A percentile compares a stretch with the other conserved stretches of the same genome.
Evolutionary conservation across 208 protist species (phyloP).

Genomic region (Trypanosoma rangeli): DNA sequence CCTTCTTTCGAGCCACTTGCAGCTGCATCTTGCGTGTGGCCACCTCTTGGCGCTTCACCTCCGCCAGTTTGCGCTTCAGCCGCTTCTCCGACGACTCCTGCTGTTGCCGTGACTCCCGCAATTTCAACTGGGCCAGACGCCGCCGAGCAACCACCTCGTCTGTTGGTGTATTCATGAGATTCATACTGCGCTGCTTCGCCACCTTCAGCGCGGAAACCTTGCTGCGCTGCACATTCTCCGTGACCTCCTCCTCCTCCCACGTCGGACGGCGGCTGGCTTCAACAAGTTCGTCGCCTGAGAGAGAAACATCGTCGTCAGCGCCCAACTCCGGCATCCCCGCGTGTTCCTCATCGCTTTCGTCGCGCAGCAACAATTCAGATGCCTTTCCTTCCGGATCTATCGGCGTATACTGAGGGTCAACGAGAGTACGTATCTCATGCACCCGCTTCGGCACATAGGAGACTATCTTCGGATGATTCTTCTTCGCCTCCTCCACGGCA

Average conservation of each 20-base stretch:
- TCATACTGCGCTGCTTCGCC: constrained; percentile 84
- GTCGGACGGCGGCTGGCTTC: constrained; percentile 48
- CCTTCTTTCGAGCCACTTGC: constrained; percentile 90
- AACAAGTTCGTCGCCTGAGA: constrained; percentile 79
- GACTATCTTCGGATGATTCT: constrained; percentile 77
- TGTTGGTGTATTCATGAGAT: constrained; percentile 88
- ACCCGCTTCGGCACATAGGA: constrained; percentile 86
- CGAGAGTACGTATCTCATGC: constrained; percentile 80
- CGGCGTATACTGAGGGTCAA: constrained; percentile 73
- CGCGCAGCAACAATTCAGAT: constrained; percentile 31
- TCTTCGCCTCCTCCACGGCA: constrained; percentile 77
- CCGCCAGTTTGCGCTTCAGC: constrained; percentile 63
- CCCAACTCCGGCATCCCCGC: constrained; percentile 63
- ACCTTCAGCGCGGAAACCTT: constrained; percentile 88
- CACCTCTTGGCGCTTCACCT: constrained; percentile 71
- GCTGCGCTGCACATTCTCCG: constrained; percentile 72
- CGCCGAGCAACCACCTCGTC: constrained; percentile 74
- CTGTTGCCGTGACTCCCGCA: constrained; percentile 38
- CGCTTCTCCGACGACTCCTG: constrained; percentile 51
- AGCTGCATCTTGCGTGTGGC: constrained; percentile 88
- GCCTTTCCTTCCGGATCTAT: constrained; percentile 80
- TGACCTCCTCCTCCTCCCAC: constrained; percentile 84
- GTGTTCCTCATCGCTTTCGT: constrained; percentile 71
- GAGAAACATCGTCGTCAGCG: constrained; percentile 77
- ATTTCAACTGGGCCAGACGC: constrained; percentile 57